A percentile compares a stretch with the other conserved stretches of the same genome.
Conservation (phyloP, 345 rosid species). For the Mangifera indica region DNA sequence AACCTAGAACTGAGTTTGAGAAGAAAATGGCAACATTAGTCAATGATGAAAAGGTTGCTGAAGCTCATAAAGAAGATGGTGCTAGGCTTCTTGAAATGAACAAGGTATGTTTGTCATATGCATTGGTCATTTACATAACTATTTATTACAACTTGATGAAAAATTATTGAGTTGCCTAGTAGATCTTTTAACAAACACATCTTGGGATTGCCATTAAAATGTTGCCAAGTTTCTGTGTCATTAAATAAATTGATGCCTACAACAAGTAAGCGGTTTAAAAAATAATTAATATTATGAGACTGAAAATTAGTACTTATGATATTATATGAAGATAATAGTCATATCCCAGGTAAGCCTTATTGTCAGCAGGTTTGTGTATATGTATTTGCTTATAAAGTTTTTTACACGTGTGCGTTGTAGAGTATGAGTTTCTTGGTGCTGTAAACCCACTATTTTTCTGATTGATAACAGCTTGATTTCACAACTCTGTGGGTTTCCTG, state of each 20-base stretch:
- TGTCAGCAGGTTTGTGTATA: neutral
- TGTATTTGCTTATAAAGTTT: constrained; percentile 5
- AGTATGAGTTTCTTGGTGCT: neutral
- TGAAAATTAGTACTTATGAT: neutral
- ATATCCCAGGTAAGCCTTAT: neutral
- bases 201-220: neutral
- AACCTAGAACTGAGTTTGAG: constrained; percentile 93
- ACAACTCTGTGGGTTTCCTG: constrained; percentile 3
- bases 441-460: neutral
- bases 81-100: constrained; percentile 81
- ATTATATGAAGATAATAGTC: neutral
- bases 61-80: constrained; percentile 85
- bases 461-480: constrained; percentile 3
- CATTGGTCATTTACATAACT: constrained; percentile 3
- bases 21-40: constrained; percentile 81
- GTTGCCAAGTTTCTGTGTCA: neutral
- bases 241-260: neutral
- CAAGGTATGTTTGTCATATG: constrained; percentile 41
- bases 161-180: neutral
- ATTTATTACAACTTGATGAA: neutral
- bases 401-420: neutral
- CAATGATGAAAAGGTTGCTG: constrained; percentile 52
- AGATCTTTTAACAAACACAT: neutral
- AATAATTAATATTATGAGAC: neutral
- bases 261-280: neutral